Evolutionary conservation across 1,284 basidiomycete species (phyloP), one percentile per base, ranked within the genome.

Genomic region (Meira miltonrushii): DNA sequence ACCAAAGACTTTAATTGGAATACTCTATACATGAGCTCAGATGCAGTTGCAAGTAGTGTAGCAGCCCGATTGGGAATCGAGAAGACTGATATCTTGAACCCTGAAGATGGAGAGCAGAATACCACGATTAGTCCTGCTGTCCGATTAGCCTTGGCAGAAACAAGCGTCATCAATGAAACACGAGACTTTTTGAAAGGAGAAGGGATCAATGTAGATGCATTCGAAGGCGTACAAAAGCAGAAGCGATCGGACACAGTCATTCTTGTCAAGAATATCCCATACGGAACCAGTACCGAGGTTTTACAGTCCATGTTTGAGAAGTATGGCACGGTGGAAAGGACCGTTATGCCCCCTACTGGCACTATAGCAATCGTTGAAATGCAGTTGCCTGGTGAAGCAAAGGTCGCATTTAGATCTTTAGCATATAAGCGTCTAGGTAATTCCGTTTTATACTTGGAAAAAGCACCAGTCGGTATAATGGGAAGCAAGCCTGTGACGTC

Each of bases 241-340:
- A 54, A 37, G 9, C 60, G 73, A 13, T 64, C 60, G 0, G 86
- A 89, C 69, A 93, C 90, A 0, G 86, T 84, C 48, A 87, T 97
- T 58, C 83, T 98, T 9, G 89, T 97, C 62, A 98, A 98, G 82
- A 97, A 98, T 79, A 92, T 98, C 47, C 93, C 94, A 0, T 95
- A 89, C 72, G 91, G 91, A 13, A 96, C 92, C 0, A 85, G 87
- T 0, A 80, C 82, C 0, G 84, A 86, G 11, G 85, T 88, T 62
- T 84, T 97, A 17, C 84, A 85, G 38, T 86, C 87, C 62, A 77
- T 97, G 46, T 95, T 98, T 72, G 84, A 85, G 37, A 83, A 84
- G 0, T 87, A 90, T 70, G 93, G 92, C 7, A 82, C 83, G 57
- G 81, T 95, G n/a, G 82, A 78, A 23, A 84, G 88, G 15, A 85